Percentiles rank a stretch among this genome's conserved stretches.
Evolutionary conservation across 495 filamentous ascomycete species (phyloP).

Genomic region (Usnea hakonensis): DNA sequence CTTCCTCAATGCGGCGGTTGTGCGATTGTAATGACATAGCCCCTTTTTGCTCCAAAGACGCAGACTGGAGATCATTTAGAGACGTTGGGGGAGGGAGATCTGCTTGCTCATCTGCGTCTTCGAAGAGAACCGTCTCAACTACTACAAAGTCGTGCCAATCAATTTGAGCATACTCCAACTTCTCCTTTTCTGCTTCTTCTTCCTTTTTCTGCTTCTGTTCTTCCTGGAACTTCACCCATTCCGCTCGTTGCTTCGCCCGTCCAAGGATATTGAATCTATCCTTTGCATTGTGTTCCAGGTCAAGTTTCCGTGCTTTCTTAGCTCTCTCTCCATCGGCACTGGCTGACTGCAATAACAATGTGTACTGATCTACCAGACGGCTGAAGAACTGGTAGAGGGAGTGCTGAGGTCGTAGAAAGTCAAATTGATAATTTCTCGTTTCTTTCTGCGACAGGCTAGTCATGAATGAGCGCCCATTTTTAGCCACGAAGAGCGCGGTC

Average conservation of each 20-base stretch:
- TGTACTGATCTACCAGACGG: slow-evolving; percentile 87
- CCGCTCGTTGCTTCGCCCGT: slow-evolving; percentile 72
- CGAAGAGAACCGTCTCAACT: slow-evolving; percentile 92
- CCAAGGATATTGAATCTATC: slow-evolving; percentile 75
- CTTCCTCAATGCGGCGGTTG: slow-evolving; percentile 86
- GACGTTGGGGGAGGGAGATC: slow-evolving; percentile 84
- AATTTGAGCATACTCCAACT: slow-evolving; percentile 77
- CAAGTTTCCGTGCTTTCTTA: slow-evolving; percentile 59
- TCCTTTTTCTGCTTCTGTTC: slow-evolving; percentile 83
- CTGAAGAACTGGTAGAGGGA: slow-evolving; percentile 92
- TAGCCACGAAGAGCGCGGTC: slow-evolving; percentile 85
- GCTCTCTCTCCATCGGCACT: slow-evolving; percentile 62
- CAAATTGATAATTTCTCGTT: slow-evolving; percentile 88
- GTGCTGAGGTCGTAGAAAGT: slow-evolving; percentile 93
- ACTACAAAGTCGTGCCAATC: slow-evolving; percentile 98
- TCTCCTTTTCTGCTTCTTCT: slow-evolving; percentile 78
- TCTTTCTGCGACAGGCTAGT: slow-evolving; percentile 81
- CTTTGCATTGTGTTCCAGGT: slow-evolving; percentile 67
- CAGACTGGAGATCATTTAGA: slow-evolving; percentile 82
- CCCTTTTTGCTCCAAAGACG: slow-evolving; percentile 89
- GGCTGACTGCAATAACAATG: slow-evolving; percentile 64
- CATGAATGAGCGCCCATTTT: slow-evolving; percentile 84
- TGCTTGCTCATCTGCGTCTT: slow-evolving; percentile 75
- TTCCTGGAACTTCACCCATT: slow-evolving; percentile 78
- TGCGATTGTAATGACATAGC: slow-evolving; percentile 69